A percentile compares a stretch with the other conserved stretches of the same genome.
Evolutionary conservation across 2,329 filamentous ascomycete genomes (phyloP).

Genomic region (Claviceps monticola): DNA sequence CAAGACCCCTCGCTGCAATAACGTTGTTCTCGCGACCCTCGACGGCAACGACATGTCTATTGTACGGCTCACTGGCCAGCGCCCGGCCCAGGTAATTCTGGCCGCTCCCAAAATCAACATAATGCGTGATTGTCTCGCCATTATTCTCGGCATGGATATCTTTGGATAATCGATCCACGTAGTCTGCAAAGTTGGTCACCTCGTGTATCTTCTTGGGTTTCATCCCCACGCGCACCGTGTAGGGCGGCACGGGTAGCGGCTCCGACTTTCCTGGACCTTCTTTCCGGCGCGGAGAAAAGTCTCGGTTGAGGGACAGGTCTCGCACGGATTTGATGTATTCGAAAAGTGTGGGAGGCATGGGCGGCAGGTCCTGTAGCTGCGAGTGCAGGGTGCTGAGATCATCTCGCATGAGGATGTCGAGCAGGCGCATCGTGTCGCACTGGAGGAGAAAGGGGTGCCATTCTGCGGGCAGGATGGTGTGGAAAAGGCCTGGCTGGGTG

Average conservation of each 20-base stretch:
- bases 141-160: constrained; percentile 34
- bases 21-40: constrained; percentile 83
- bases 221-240: constrained; percentile 76
- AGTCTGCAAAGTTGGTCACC: constrained; percentile 79
- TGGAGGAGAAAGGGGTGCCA: constrained; percentile 70
- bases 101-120: constrained; percentile 91
- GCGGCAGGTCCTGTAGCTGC: constrained; percentile 12
- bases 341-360: constrained; percentile 44
- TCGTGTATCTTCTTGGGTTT: constrained; percentile 93
- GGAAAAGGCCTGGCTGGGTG: constrained; percentile 68
- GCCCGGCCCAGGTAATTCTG: constrained; percentile 92
- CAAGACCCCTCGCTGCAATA: constrained; percentile 67
- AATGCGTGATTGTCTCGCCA: constrained; percentile 56
- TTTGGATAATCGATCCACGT: constrained; percentile 49
- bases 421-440: constrained; percentile 57
- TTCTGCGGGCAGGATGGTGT: constrained; percentile 57
- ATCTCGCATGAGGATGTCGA: constrained; percentile 71
- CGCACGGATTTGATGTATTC: constrained; percentile 62
- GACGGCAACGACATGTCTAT: constrained; percentile 76
- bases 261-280: constrained; percentile 14
- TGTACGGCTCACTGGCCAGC: constrained; percentile 73
- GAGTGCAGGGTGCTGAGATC: constrained; percentile 39
- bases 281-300: constrained; percentile 33
- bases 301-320: constrained; percentile 50
- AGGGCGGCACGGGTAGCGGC: constrained; percentile 45